Evolutionary conservation across 495 filamentous ascomycete species (phyloP).

Genomic region (Hypoxylon lienhwacheense): DNA sequence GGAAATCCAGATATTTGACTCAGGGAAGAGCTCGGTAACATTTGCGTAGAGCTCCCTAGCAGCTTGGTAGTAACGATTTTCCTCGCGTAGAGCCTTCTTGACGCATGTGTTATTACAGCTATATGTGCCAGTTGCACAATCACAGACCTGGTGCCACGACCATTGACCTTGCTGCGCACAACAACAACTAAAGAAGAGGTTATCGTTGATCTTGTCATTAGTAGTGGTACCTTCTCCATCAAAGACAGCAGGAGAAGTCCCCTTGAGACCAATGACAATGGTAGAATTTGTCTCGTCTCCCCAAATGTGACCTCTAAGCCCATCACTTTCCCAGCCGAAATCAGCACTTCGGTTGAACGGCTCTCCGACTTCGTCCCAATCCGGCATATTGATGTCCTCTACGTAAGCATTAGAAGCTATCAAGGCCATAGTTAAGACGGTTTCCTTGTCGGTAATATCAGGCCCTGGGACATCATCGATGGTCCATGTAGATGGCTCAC

Average conservation of each 20-base stretch:
- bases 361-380: slow-evolving; percentile 81
- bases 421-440: slow-evolving; percentile 77
- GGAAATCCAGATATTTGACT: slow-evolving; percentile 81
- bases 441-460: slow-evolving; percentile 82
- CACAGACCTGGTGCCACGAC: slow-evolving; percentile 87
- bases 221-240: slow-evolving; percentile 94
- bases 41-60: slow-evolving; percentile 87
- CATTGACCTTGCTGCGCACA: slow-evolving; percentile 89
- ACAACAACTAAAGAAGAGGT: slow-evolving; percentile 96
- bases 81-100: slow-evolving; percentile 67
- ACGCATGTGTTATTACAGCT: slow-evolving; percentile 92
- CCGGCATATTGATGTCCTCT: slow-evolving; percentile 63
- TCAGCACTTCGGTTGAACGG: slow-evolving; percentile 77
- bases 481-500: slow-evolving; percentile 75
- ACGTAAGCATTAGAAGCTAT: slow-evolving; percentile 92
- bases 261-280: slow-evolving; percentile 89
- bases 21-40: slow-evolving; percentile 84
- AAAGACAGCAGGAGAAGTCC: slow-evolving; percentile 86
- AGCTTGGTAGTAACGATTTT: slow-evolving; percentile 88
- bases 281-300: slow-evolving; percentile 82
- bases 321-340: slow-evolving; percentile 92
- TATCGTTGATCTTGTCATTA: slow-evolving; percentile 97
- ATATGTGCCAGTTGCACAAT: slow-evolving; percentile 81
- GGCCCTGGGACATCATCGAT: slow-evolving; percentile 77
- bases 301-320: slow-evolving; percentile 90